These are phyloP conservation scores for Fallopia convolvulus DNA, from an alignment of 148 eudicot genomes.

Conservation along the genomic window DNA sequence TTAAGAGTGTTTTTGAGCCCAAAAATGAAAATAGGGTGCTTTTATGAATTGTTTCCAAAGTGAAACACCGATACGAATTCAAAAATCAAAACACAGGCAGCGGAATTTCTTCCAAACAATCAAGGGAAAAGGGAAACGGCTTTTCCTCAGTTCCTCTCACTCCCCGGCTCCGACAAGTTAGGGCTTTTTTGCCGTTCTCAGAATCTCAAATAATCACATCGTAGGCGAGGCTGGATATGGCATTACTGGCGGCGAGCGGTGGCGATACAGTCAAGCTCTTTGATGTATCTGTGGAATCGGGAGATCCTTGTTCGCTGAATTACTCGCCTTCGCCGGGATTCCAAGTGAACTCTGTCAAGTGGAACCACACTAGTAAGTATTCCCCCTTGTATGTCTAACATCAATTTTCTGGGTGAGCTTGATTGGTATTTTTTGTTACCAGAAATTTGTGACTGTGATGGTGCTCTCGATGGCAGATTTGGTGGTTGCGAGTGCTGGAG, in stretches of 20 bases:
- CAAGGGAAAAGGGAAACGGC: neutral
- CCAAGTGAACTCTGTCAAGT: slow-evolving; percentile 68
- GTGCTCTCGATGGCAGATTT: slow-evolving; percentile 44
- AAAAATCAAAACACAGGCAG: neutral
- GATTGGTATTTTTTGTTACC: neutral
- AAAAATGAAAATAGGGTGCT: neutral
- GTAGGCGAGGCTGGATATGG: slow-evolving; percentile 21
- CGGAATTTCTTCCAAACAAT: neutral
- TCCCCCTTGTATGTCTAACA: neutral
- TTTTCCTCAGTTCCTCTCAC: neutral
- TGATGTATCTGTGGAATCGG: slow-evolving; percentile 63
- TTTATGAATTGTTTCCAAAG: neutral
- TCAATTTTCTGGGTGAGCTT: neutral
- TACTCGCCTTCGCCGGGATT: slow-evolving; percentile 65
- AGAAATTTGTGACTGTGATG: neutral
- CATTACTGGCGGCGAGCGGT: slow-evolving; percentile 65
- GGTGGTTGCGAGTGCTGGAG: slow-evolving; percentile 97
- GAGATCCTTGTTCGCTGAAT: slow-evolving; percentile 69
- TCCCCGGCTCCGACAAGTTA: slow-evolving; percentile 1
- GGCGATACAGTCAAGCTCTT: slow-evolving; percentile 92
- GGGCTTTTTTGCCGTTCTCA: neutral
- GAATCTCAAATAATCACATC: neutral
- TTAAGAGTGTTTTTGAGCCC: too few relatives aligned
- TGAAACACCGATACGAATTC: slow-evolving; percentile 4
- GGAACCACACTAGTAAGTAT: slow-evolving; percentile 90